Evolutionary conservation across 129 eudicot species (phyloP).

Genomic region (Flaveria brownii): DNA sequence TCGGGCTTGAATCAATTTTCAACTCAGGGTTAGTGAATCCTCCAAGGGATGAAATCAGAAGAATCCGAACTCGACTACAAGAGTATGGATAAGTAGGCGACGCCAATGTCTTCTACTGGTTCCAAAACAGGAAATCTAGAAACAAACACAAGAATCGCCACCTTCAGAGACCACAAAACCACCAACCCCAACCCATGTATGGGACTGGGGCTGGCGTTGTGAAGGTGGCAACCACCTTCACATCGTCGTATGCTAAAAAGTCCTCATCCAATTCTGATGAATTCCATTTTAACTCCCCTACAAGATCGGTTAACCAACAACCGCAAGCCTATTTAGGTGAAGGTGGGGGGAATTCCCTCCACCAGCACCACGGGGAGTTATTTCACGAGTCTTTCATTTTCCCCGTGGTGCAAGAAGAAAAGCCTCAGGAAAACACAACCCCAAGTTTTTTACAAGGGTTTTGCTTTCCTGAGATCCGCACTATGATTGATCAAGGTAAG

Average conservation of each 20-base stretch:
- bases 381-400: too few relatives aligned
- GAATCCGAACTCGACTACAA: slow-evolving; percentile 72
- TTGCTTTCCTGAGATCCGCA: slow-evolving; percentile 43
- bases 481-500: slow-evolving; percentile 29
- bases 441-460: slow-evolving; percentile 47
- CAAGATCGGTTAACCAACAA: slow-evolving; percentile 68
- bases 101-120: slow-evolving; percentile 97
- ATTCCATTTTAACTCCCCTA: slow-evolving; percentile 52
- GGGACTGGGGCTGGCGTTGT: not conserved
- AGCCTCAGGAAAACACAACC: slow-evolving; percentile 7
- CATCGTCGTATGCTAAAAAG: slow-evolving; percentile 64
- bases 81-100: slow-evolving; percentile 96
- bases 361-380: too few relatives aligned
- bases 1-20: slow-evolving; percentile 82
- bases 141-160: slow-evolving; percentile 81
- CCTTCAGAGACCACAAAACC: slow-evolving; percentile 43
- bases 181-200: slow-evolving; percentile 26
- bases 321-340: slow-evolving; percentile 34
- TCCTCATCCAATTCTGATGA: slow-evolving; percentile 50
- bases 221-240: slow-evolving; percentile 43
- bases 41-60: slow-evolving; percentile 84
- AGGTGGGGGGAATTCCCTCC: not conserved
- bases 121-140: slow-evolving; percentile 90
- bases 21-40: slow-evolving; percentile 95
- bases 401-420: too few relatives aligned